Base-by-base conservation (phyloP, 2,329 filamentous ascomycete genomes). In the Verticillium isaacii region DNA sequence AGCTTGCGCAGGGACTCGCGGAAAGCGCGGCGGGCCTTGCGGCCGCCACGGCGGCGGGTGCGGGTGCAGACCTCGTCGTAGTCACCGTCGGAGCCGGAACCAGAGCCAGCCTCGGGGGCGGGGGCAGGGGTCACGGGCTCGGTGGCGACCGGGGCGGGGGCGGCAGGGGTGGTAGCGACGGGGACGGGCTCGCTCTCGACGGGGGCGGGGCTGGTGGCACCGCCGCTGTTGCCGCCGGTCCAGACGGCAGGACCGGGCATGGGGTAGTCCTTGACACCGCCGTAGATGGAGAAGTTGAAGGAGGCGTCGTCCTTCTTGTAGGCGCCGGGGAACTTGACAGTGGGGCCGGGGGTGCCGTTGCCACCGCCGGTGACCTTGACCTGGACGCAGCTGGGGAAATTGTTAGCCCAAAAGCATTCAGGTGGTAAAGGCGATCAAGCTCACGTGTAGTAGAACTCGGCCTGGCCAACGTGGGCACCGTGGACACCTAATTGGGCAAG, bases 291-390 rank as follows among this genome's bases (percentile, higher is more conserved):
- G 45, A 62, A 64, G 11, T 61, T 39, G 57, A 65, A 60, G 9
- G 62, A 61, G 56, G 63, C 60, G 32, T 67, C 65, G 6, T 66
- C 61, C 34, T 61, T 58, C 56, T 66, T 66, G 59, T 66, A 69
- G 4, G 67, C 60, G 19, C 68, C 68, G 19, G 68, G 67, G 32
- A 69, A 65, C 55, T 65, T 58, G 50, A 68, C 67, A 36, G 62
- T 65, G 15, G 66, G 64, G 19, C 61, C 60, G 12, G 67, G 68
- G 2, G 54, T 65, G 45, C 65, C 65, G 32, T 56, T 61, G 8
- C 67, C 66, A 37, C 56, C 60, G n/a, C 68, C 68, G 12, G 62
- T 64, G 36, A 67, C 61, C 60, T 66, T 65, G 61, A 67, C 61
- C 60, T 67, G 65, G 36, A 62, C 63, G 52, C 66, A 68, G 39